Base-by-base conservation (phyloP, 2,329 filamentous ascomycete genomes). In the Ophiosphaerella korrae region DNA sequence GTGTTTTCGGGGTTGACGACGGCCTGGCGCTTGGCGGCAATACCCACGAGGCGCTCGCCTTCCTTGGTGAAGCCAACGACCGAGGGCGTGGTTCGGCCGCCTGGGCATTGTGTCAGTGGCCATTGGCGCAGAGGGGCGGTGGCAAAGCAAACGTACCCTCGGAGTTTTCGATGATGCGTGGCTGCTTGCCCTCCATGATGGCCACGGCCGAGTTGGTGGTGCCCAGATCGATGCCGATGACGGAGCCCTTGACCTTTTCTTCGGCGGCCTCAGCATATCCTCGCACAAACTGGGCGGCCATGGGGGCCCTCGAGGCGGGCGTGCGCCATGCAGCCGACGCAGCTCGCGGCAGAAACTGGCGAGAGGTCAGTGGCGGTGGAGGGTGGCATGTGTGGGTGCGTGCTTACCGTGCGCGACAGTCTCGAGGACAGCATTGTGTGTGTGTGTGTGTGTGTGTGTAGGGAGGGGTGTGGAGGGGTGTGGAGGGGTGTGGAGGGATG, bases 1-100 rank as follows among this genome's bases (percentile, higher is more conserved):
- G 93, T 97, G 84, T 97, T 97, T 79, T 97, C 92, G 55, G 93
- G 93, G 84, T 97, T 97, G 71, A 97, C 92, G 67, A 97, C 93
- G 60, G 92, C 93, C 82, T 97, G 93, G 74, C 92, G 92, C 86
- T 97, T 97, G 70, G 93, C 93, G 57, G 93, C 91, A 64, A 97
- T 92, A 88, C 93, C 93, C 64, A 97, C 93, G 58, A 97, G 84
- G 73, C 93, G 89, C 84, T 97, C 93, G 63, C 92, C 92, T 75
- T 96, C 92, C 80, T 95, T 88, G 62, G 92, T 88, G 77, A 97
- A 97, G 68, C 90, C 94, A 61, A 97, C 93, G 50, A 97, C 92
- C 50, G 93, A 97, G 45, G 93, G 91, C 47, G 91, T 96, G 75
- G 91, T 96, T 73, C 91, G 86, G 63, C 89, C 88, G 86, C 90